Evolutionary conservation across 2,329 filamentous ascomycete genomes (phyloP), one percentile per base, ranked within the genome.

Genomic region (Coniella lustricola): DNA sequence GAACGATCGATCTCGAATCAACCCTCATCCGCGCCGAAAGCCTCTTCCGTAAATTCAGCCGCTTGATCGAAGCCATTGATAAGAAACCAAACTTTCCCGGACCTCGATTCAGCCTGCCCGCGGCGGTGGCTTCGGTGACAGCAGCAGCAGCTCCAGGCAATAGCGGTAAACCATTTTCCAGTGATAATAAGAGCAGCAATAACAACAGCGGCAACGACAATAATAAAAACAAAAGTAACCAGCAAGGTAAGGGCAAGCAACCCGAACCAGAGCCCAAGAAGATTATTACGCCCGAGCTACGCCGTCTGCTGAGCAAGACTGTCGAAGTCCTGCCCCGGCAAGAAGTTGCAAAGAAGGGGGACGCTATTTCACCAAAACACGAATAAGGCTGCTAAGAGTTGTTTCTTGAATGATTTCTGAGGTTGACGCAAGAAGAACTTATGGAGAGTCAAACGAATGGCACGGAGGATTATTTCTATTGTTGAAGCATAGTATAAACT

Each of bases 11-110:
- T 57, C 78, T 98, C 0, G 79, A 90, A 45, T 85, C 85, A 1
- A 94, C 89, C 0, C 78, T 97, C 16, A 82, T 95, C 51, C 81
- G 90, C 29, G 93, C 93, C 10, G 93, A 98, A 67, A 79, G 82
- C 0, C 79, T 98, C 3, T 98, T 94, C 73, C 82, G 81, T 54
- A 83, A 87, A 43, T 98, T 95, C 67, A 84, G 94, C 60, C 79
- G 90, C 38, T 84, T 88, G 2, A 85, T 98, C 10, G 89, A 97
- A 60, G 86, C 88, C 0, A 84, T 95, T 32, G 94, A 98, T 66
- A 91, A 93, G 69, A 94, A 93, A 65, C 76, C 84, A 44, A 90
- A 87, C 60, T 94, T 95, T 57, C 90, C 90, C 0, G 69, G 73
- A 0, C 81, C 76, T 49, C 62, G 68, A 60, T n/a, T 44, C 59